Percentiles rank a stretch among this genome's conserved stretches.
These are phyloP conservation scores for Nothopassalora personata DNA, from an alignment of 2,329 filamentous ascomycete genomes.

Conservation along the genomic window DNA sequence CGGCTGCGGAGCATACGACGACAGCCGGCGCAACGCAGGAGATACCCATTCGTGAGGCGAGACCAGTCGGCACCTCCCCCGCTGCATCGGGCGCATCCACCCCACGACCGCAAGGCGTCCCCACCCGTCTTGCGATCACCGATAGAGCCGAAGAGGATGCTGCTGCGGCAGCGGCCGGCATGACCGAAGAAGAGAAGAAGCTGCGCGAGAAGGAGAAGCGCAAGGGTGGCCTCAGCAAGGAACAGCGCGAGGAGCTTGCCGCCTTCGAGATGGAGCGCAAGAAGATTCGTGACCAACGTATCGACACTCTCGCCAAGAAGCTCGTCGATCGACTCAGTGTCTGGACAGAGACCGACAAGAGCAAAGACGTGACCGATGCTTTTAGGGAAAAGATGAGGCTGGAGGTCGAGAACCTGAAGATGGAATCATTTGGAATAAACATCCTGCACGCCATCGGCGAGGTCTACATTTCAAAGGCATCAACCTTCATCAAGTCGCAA, in stretches of 20 bases:
- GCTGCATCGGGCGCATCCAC: slow-evolving; percentile 39
- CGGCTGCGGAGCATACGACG: slow-evolving; percentile 5
- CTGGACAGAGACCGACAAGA: slow-evolving; percentile 96
- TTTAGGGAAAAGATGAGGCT: slow-evolving; percentile 93
- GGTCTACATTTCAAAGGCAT: slow-evolving; percentile 84
- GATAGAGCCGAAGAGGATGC: slow-evolving; percentile 78
- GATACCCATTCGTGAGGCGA: slow-evolving; percentile 22
- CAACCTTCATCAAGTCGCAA: slow-evolving; percentile 83
- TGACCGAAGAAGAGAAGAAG: slow-evolving; percentile 69
- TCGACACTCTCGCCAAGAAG: slow-evolving; percentile 77
- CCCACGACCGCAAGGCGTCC: slow-evolving; percentile 54
- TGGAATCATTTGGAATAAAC: slow-evolving; percentile 96
- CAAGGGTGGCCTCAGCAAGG: slow-evolving; percentile 78
- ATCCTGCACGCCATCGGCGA: slow-evolving; percentile 92
- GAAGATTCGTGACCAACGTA: slow-evolving; percentile 79
- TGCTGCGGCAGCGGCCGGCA: slow-evolving; percentile 57
- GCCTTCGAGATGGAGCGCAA: slow-evolving; percentile 84
- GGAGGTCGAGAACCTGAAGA: slow-evolving; percentile 96
- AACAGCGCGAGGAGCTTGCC: slow-evolving; percentile 85
- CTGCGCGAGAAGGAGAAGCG: slow-evolving; percentile 80
- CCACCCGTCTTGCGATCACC: slow-evolving; percentile 79
- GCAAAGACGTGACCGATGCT: slow-evolving; percentile 72
- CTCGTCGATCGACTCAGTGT: slow-evolving; percentile 83
- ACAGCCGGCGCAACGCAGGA: slow-evolving; percentile 17
- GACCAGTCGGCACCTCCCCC: slow-evolving; percentile 12